Evolutionary conservation across 106 monocot genomes (phyloP).

Genomic region (Acanthochlamys bracteata): DNA sequence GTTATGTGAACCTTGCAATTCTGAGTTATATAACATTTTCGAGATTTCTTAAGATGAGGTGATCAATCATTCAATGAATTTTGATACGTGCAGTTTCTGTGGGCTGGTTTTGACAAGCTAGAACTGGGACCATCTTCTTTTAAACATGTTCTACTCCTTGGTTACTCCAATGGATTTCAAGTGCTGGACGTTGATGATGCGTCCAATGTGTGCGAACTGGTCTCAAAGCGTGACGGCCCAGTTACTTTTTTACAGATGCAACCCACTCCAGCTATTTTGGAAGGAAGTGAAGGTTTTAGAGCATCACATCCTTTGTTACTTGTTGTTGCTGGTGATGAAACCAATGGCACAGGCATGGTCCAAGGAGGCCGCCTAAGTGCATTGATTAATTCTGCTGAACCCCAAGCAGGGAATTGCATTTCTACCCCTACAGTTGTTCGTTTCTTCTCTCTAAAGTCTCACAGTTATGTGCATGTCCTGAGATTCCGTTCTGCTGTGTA

Average conservation of each 20-base stretch:
- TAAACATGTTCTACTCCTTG: conserved; percentile 74
- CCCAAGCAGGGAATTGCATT: conserved; percentile 41
- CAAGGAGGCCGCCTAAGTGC: conserved; percentile 85
- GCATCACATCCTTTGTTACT: conserved; percentile 79
- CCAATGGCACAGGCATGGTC: conserved; percentile 68
- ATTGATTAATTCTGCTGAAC: conserved; percentile 31
- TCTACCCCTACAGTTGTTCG: conserved; percentile 79
- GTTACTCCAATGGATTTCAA: conserved; percentile 94
- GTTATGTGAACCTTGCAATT: neutral
- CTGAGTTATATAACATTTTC: no score
- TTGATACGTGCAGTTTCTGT: conserved; percentile 49
- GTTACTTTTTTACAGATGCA: conserved; percentile 94
- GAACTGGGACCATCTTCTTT: conserved; percentile 56
- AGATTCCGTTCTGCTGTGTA: conserved; percentile 92
- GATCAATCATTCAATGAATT: neutral
- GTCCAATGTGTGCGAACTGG: conserved; percentile 87
- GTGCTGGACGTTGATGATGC: conserved; percentile 96
- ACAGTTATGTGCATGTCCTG: conserved; percentile 77
- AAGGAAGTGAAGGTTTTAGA: conserved; percentile 54
- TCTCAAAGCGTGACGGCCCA: conserved; percentile 89
- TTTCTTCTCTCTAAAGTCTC: conserved; percentile 86
- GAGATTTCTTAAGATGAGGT: neutral
- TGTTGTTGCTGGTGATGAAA: conserved; percentile 93
- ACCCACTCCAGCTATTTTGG: conserved; percentile 50
- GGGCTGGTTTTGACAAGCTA: conserved; percentile 93